Base-by-base conservation (phyloP, 2,329 filamentous ascomycete species). In the Chrysosporium keratinophilum region DNA sequence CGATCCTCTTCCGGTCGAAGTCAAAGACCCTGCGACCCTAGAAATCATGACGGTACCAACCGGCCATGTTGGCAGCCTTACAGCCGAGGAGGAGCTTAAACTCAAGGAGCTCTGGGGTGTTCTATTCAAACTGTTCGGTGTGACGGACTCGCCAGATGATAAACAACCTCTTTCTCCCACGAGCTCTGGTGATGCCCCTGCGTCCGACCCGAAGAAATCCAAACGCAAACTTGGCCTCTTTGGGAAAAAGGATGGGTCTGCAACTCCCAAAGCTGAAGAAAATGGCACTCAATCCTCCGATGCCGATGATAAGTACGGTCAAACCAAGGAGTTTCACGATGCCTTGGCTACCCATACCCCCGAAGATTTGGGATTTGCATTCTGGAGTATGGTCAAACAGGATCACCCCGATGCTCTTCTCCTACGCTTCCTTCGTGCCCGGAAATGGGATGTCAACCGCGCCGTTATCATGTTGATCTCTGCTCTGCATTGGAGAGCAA, bases 371-470 rank as follows among this genome's bases (percentile, higher is more conserved):
- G 82, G 89, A 50, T 76, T 78, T 14, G 84, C 89, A 0, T 86
- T 97, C 65, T 97, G 93, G 93, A 79, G 75, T 60, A 95, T 96
- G 88, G 81, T 91, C 55, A 98, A 97, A 74, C 85, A 93, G 63
- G 93, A 98, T 65, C 82, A 97, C 66, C 93, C 93, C 0, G 93
- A 98, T 71, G 85, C 84, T 1, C 74, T 94, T 15, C 73, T 91
- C 14, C 73, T 95, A 54, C 82, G 89, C 41, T 95, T 95, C 69
- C 74, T 95, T 54, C 78, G 89, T 50, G 89, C 89, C n/a, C 79
- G 89, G 44, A 95, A 95, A 71, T 98, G 93, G 93, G 88, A 98
- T 65, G 83, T 95, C 15, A 85, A 95, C 50, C 89, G 88, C 67
- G 93, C 93, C 3, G 77, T 97, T 23, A 79, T 95, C 60, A 98